phyloP scores from a whole-genome alignment of 495 filamentous ascomycete species.

The Talaromyces ruber region DNA sequence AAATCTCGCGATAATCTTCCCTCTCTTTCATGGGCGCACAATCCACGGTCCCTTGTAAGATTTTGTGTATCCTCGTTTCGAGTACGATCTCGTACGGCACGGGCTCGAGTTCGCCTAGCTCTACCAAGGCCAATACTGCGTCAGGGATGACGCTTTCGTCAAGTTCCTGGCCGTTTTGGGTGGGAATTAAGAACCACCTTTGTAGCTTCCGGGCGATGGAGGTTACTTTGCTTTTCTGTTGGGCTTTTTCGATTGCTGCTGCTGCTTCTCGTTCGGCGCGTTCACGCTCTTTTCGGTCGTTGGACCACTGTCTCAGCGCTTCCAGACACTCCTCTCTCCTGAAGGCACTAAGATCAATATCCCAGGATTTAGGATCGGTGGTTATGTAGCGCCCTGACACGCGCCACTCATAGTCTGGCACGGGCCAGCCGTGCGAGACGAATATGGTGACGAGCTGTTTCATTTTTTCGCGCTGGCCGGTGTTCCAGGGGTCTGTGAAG shows the following conservation, averaged over 20 bases:
- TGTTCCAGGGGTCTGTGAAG: background rate
- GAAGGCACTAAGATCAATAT: background rate
- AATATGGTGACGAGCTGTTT: background rate
- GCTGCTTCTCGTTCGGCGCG: background rate
- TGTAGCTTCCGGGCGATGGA: background rate
- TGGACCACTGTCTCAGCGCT: background rate
- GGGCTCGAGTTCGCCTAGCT: background rate
- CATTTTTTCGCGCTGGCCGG: background rate
- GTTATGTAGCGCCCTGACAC: background rate
- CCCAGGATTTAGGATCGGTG: background rate
- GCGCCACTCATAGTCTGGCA: background rate
- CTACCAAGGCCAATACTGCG: background rate
- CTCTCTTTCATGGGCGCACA: background rate
- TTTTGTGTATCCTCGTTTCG: background rate
- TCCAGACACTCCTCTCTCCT: background rate
- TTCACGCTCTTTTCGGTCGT: background rate
- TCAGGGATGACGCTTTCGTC: background rate
- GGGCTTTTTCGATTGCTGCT: background rate
- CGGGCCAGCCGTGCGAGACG: conserved; percentile 1
- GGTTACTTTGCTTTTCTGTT: background rate
- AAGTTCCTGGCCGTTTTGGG: background rate
- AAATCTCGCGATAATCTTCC: background rate
- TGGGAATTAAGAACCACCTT: background rate
- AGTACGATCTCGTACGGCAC: background rate
- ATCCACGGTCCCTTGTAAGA: background rate